Conservation (phyloP, 805 yeast species). For the Ogataea philodendri region DNA sequence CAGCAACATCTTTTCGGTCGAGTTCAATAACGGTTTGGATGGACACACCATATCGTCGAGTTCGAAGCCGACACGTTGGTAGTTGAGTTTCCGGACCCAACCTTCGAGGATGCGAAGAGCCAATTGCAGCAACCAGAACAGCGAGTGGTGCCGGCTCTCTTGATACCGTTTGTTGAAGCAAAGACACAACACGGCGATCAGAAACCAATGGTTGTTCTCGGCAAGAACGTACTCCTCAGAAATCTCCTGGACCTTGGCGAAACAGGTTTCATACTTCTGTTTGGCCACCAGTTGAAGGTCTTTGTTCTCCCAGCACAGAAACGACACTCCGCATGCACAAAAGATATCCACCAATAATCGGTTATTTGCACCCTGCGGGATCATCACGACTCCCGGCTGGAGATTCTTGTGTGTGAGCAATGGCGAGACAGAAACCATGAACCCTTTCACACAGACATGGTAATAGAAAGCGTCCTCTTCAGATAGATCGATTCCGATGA, state of each 20-base stretch:
- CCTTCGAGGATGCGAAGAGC: slow-evolving; percentile 36
- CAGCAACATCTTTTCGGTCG: slow-evolving; percentile 35
- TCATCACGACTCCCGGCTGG: slow-evolving; percentile 40
- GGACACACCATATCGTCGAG: slow-evolving; percentile 6
- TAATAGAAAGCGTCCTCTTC: slow-evolving; percentile 24
- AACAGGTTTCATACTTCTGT: slow-evolving; percentile 17
- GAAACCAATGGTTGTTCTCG: slow-evolving; percentile 1
- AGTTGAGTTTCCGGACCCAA: slow-evolving; percentile 18
- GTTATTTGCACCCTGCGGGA: slow-evolving; percentile 34
- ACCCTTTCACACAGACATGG: slow-evolving; percentile 39
- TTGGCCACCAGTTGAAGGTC: slow-evolving; percentile 25
- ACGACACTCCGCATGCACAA: slow-evolving; percentile 39
- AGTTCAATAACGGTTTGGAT: slow-evolving; percentile 4
- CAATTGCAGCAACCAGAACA: slow-evolving; percentile 33
- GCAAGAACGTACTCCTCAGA: not conserved
- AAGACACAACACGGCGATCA: not conserved
- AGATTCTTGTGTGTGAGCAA: slow-evolving; percentile 41
- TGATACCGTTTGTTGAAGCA: slow-evolving; percentile 35
- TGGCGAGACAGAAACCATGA: slow-evolving; percentile 40
- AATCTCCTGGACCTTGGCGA: slow-evolving; percentile 10
- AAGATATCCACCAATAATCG: slow-evolving; percentile 31
- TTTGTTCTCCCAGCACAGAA: slow-evolving; percentile 34
- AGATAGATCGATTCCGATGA: slow-evolving; percentile 19
- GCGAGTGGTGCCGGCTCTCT: slow-evolving; percentile 25
- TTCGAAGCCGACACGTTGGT: not conserved